Conservation (phyloP, 192 early-diverging fungal species). For the Backusella tarrabulga region DNA sequence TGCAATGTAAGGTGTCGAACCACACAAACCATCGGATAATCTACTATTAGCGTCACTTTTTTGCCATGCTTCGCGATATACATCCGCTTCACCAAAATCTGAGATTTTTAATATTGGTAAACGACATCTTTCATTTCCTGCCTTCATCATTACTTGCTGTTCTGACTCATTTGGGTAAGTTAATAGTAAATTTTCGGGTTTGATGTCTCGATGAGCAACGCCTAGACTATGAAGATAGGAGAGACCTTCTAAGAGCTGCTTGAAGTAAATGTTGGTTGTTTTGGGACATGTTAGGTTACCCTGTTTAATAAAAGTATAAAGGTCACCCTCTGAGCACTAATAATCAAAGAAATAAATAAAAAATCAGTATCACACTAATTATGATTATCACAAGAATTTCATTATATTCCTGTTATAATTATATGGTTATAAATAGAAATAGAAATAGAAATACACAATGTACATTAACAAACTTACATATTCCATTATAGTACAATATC, state of each 20-base stretch:
- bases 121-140: background rate
- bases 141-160: background rate
- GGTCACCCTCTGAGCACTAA: constrained; percentile 92
- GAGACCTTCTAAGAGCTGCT: constrained; percentile 85
- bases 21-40: constrained; percentile 84
- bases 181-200: constrained; percentile 87
- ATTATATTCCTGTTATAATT: background rate
- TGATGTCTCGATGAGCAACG: constrained; percentile 91
- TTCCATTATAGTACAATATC: constrained; percentile 81
- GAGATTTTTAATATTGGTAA: background rate
- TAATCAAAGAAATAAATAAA: background rate
- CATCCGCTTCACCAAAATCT: constrained; percentile 40
- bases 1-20: constrained; percentile 94
- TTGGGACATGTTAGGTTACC: constrained; percentile 63
- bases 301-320: constrained; percentile 70
- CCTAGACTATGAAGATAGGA: constrained; percentile 89
- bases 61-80: constrained; percentile 68
- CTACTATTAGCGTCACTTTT: constrained; percentile 36
- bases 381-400: background rate
- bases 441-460: background rate
- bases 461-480: constrained; percentile 36
- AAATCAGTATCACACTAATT: background rate
- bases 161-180: background rate
- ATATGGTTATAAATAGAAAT: constrained; percentile 29
- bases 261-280: constrained; percentile 90